A percentile compares a stretch with the other conserved stretches of the same genome.
Conservation (phyloP, 202 grass and related monocot species). For the Tripidium arundinaceum region DNA sequence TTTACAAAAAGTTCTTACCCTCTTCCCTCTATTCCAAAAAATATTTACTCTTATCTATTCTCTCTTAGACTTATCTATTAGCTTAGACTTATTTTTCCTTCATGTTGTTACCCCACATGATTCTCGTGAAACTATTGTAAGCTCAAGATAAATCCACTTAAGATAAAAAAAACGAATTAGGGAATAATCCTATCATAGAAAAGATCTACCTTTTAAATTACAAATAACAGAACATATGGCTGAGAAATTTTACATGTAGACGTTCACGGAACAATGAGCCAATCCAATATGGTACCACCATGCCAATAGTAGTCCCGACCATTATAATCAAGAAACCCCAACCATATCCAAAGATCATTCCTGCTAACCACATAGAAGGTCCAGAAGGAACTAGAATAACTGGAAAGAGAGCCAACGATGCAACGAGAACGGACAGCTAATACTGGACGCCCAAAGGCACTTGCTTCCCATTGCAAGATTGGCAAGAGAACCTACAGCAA, state of each 20-base stretch:
- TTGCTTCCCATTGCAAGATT: constrained; percentile 98
- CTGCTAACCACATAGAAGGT: constrained; percentile 97
- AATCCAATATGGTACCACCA: constrained; percentile 82
- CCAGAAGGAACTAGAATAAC: constrained; percentile 84
- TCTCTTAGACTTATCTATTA: no score
- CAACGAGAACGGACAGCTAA: constrained; percentile 70
- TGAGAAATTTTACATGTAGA: constrained; percentile 64
- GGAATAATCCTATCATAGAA: neutral
- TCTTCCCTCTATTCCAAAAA: no score
- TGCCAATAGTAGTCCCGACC: constrained; percentile 87
- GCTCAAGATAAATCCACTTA: no score
- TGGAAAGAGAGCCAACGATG: constrained; percentile 83
- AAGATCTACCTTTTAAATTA: neutral
- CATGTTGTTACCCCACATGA: no score
- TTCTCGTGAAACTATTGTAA: no score
- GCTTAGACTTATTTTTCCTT: no score
- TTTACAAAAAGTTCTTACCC: no score
- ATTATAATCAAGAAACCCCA: constrained; percentile 99
- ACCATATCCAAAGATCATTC: constrained; percentile 99
- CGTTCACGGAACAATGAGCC: constrained; percentile 78
- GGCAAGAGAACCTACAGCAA: constrained; percentile 70
- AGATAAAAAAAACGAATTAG: constrained; percentile 1
- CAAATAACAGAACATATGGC: neutral
- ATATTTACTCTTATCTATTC: no score
- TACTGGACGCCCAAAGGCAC: constrained; percentile 84